These are phyloP conservation scores for Candida berthetii DNA, from an alignment of 805 yeast genomes.

Conservation along the genomic window DNA sequence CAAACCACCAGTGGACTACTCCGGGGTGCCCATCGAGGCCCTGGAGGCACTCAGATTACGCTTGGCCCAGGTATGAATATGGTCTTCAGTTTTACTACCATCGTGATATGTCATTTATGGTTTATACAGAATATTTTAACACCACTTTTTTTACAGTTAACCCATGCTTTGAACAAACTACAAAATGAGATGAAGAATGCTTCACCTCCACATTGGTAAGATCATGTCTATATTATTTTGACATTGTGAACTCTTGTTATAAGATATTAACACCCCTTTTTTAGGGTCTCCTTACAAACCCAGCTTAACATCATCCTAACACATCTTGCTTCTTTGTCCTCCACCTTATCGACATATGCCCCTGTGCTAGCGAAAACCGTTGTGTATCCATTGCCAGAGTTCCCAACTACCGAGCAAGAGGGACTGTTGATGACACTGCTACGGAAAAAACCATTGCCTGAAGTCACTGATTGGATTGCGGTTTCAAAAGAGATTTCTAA, in stretches of 20 bases:
- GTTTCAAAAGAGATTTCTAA: constrained; percentile 29
- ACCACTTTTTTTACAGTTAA: constrained; percentile 25
- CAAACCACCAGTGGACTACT: constrained; percentile 21
- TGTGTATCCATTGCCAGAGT: constrained; percentile 76
- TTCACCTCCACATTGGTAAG: constrained; percentile 38
- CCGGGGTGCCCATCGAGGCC: constrained; percentile 53
- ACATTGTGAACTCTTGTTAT: no score
- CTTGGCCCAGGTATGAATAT: constrained; percentile 47
- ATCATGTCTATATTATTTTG: no score
- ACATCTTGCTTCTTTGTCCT: constrained; percentile 74
- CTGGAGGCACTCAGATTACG: constrained; percentile 59
- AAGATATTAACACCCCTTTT: not conserved
- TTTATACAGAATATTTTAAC: no score
- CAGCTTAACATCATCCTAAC: constrained; percentile 81
- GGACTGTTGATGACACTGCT: constrained; percentile 77
- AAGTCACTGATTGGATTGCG: constrained; percentile 81
- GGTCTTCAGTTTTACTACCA: no score
- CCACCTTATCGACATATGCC: constrained; percentile 56
- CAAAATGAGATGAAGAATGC: constrained; percentile 45
- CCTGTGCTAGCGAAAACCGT: constrained; percentile 59
- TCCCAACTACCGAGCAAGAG: constrained; percentile 82
- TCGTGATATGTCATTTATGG: no score
- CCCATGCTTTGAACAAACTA: constrained; percentile 53
- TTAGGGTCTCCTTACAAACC: constrained; percentile 66
- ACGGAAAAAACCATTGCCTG: constrained; percentile 86